Base-by-base conservation (phyloP, 2,329 filamentous ascomycete species). In the Verruconis gallopava region DNA sequence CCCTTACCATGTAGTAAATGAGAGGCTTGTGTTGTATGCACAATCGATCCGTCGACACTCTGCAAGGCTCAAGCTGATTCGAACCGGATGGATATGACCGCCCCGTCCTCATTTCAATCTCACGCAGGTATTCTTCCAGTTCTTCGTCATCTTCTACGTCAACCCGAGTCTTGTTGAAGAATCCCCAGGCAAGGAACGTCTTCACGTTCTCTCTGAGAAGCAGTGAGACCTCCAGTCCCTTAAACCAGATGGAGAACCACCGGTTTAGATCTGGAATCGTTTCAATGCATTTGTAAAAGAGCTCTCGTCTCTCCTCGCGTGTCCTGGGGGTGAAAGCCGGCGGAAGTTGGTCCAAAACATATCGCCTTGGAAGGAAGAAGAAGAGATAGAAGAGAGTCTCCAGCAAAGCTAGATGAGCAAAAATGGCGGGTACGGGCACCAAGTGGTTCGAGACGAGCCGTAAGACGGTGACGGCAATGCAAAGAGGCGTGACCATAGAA, bases 131-230 rank as follows among this genome's bases (percentile, higher is more conserved):
- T 44, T 65, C 65, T 25, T 77, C 68, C 37, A 79, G 52, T 55
- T 69, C 67, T 11, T 73, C 62, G 37, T 72, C 57, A 15, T 65
- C 61, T 5, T 21, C 37, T 1, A 60, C 55, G 19, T 61, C 59
- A 37, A 56, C 54, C 3, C 66, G 59, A 6, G 60, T 63, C 9
- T 61, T 61, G 47, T 79, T 75, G 46, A 79, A 73, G 50, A 84
- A 75, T 1, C 73, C 77, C 80, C 79, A 85, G 5, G 71, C 62
- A 15, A 81, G 55, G 49, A 81, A 83, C 46, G 80, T 74, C 49
- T 67, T 69, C 41, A 83, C 58, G 50, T 83, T 81, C n/a, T 81
- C 77, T n/a, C 71, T 63, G 34, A 68, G 65, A 42, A 85, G 73
- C 25, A 79, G 73, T n/a, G 62, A 55, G 1, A 64, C 44, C 6